Conservation (phyloP, 495 filamentous ascomycete species). For the Podospora australis region DNA sequence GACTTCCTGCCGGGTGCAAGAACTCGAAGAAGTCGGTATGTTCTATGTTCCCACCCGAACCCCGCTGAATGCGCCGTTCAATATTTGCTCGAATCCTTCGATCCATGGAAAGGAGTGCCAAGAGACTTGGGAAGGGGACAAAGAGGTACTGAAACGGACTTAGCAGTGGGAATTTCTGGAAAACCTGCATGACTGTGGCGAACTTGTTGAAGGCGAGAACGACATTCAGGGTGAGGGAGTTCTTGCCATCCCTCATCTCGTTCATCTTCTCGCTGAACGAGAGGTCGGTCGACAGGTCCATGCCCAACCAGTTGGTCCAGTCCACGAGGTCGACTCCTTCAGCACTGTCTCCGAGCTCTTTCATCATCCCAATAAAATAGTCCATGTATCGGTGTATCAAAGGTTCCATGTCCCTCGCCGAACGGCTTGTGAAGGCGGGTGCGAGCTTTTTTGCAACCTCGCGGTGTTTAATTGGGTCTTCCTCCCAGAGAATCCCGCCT, state of each 20-base stretch:
- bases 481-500: neutral
- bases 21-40: neutral
- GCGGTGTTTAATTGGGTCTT: neutral
- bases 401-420: neutral
- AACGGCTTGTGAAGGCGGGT: neutral
- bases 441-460: neutral
- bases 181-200: neutral
- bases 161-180: no score
- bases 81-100: no score
- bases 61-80: no score
- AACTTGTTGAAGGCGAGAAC: neutral
- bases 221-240: neutral
- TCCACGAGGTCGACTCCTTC: neutral
- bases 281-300: neutral
- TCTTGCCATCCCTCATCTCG: neutral
- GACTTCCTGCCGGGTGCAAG: neutral
- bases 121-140: no score
- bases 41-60: neutral
- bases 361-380: neutral
- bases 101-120: no score
- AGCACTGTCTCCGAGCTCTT: neutral
- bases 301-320: neutral
- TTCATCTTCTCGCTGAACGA: neutral
- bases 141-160: no score
- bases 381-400: neutral